Evolutionary conservation across 805 yeast genomes (phyloP).

Genomic region (Starmerella riodocensis): DNA sequence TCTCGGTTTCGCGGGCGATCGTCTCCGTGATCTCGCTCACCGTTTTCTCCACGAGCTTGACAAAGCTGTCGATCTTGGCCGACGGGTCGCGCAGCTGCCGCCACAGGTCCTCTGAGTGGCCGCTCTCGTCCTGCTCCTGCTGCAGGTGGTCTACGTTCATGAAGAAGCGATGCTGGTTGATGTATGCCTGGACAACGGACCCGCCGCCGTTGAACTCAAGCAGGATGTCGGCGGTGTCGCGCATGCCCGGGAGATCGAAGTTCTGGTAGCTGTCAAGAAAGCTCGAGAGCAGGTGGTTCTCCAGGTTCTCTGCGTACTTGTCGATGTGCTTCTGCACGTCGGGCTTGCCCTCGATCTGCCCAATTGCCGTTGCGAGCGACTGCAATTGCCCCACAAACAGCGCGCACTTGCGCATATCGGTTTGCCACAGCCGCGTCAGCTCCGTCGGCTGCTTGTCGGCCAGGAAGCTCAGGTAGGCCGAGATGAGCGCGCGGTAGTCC

Average conservation of each 20-base stretch:
- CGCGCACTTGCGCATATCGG: conserved; percentile 56
- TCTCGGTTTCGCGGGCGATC: conserved; percentile 56
- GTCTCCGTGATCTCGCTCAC: conserved; percentile 46
- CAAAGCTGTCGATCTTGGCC: conserved; percentile 36
- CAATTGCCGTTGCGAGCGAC: conserved; percentile 50
- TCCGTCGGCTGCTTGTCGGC: conserved; percentile 41
- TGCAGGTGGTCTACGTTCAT: conserved; percentile 31
- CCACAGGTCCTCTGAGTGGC: conserved; percentile 37
- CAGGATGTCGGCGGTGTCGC: conserved; percentile 56
- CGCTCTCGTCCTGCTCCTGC: conserved; percentile 10
- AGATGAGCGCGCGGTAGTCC: conserved; percentile 57
- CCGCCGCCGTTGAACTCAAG: conserved; percentile 75
- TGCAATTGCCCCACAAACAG: conserved; percentile 51
- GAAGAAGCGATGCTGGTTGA: conserved; percentile 65
- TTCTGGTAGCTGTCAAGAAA: conserved; percentile 65
- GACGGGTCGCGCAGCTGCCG: conserved; percentile 46
- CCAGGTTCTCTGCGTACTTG: conserved; percentile 65
- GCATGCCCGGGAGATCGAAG: conserved; percentile 57
- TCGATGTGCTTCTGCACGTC: conserved; percentile 38
- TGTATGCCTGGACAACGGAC: conserved; percentile 68
- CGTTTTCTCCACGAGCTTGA: conserved; percentile 39
- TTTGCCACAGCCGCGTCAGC: conserved; percentile 44
- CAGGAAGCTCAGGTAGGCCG: conserved; percentile 65
- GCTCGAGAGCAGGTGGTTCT: conserved; percentile 49
- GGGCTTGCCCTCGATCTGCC: conserved; percentile 14